Evolutionary conservation across 1,284 basidiomycete species (phyloP).

Genomic region (Vanrija humicola): DNA sequence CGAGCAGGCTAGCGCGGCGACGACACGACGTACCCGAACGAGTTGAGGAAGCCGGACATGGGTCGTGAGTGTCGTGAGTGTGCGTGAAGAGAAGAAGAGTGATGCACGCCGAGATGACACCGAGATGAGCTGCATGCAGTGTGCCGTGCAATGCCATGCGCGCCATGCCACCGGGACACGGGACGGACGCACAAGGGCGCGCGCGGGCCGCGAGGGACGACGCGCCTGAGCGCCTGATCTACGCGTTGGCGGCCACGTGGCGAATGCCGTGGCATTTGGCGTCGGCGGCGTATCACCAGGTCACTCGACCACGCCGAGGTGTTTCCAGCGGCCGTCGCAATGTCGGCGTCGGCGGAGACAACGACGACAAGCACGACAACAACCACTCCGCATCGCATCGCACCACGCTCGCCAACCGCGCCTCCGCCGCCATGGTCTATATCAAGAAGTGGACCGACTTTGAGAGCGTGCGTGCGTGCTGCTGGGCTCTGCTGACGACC

Average conservation of each 20-base stretch:
- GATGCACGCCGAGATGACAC: not conserved
- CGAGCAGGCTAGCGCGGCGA: constrained; percentile 10
- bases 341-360: too few species aligned
- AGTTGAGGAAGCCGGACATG: constrained; percentile 48
- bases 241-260: not conserved
- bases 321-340: not conserved
- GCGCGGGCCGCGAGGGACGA: not conserved
- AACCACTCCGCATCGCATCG: not conserved
- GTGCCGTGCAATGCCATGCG: too few species aligned
- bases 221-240: not conserved
- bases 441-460: constrained; percentile 49
- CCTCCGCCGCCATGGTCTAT: constrained; percentile 42
- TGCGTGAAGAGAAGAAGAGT: not conserved
- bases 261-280: not conserved
- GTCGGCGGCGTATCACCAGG: not conserved
- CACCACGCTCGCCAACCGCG: not conserved
- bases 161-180: too few species aligned
- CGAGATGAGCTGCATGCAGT: too few species aligned
- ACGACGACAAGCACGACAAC: not conserved
- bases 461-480: constrained; percentile 36
- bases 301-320: not conserved
- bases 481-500: constrained; percentile 7
- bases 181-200: too few species aligned
- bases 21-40: constrained; percentile 36
- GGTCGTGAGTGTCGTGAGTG: not conserved